phyloP scores from a whole-genome alignment of 2,329 filamentous ascomycete genomes.

The Ophiostoma perfectum region DNA sequence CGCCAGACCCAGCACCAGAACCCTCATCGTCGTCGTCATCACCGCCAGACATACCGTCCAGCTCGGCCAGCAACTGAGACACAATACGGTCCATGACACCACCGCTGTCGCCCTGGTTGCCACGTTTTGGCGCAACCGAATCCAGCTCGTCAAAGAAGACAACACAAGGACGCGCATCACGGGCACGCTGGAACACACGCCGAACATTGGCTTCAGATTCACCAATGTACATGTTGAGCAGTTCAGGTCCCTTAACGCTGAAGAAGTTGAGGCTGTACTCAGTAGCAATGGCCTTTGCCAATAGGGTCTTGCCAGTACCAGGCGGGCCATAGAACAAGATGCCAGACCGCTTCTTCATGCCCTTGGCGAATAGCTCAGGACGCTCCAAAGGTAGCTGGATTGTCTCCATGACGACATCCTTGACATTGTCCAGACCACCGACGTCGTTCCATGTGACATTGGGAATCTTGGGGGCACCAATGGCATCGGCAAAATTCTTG shows the following conservation, averaged over 20 bases:
- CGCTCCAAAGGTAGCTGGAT: constrained; percentile 89
- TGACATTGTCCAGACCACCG: constrained; percentile 86
- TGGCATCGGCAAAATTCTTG: constrained; percentile 96
- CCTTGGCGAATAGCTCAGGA: constrained; percentile 90
- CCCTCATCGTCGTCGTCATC: constrained; percentile 23
- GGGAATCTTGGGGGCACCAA: constrained; percentile 95
- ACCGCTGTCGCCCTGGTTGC: constrained; percentile 93
- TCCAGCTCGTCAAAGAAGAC: constrained; percentile 94
- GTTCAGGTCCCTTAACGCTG: constrained; percentile 83
- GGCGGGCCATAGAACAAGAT: constrained; percentile 90
- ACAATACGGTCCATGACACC: constrained; percentile 99
- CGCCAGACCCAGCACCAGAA: constrained; percentile 58
- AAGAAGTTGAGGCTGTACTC: constrained; percentile 95
- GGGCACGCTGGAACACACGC: constrained; percentile 78
- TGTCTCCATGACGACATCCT: constrained; percentile 94
- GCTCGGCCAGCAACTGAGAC: constrained; percentile 84
- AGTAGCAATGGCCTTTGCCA: constrained; percentile 88
- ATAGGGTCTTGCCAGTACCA: constrained; percentile 85
- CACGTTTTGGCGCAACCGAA: constrained; percentile 90
- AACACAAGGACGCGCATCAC: constrained; percentile 80
- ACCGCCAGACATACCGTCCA: constrained; percentile 81
- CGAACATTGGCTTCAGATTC: constrained; percentile 90
- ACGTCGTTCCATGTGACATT: constrained; percentile 97
- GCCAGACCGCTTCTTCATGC: constrained; percentile 95
- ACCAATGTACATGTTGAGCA: constrained; percentile 95